Evolutionary conservation across 2,329 filamentous ascomycete genomes (phyloP).

Genomic region (Allantophomopsis cytisporea): DNA sequence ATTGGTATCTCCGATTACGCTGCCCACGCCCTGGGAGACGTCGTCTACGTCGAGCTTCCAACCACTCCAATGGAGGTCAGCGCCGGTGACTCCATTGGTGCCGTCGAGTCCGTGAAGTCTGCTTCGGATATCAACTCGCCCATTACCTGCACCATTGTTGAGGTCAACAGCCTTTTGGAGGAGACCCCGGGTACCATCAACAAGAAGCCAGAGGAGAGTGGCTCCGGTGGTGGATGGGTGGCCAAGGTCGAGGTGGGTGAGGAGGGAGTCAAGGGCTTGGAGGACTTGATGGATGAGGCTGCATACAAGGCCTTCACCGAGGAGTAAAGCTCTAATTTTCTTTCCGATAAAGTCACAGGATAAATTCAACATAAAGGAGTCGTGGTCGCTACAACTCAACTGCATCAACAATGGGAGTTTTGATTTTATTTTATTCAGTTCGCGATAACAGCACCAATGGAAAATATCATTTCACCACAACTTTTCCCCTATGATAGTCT

Average conservation of each 20-base stretch:
- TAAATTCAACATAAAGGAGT: not conserved
- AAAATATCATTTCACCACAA: no score
- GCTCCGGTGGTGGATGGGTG: conserved; percentile 75
- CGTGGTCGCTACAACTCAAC: no score
- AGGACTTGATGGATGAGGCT: conserved; percentile 62
- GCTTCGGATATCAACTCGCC: conserved; percentile 96
- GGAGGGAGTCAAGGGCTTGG: conserved; percentile 49
- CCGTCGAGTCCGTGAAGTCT: conserved; percentile 96
- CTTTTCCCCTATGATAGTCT: no score
- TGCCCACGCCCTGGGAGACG: conserved; percentile 82
- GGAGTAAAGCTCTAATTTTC: conserved; percentile 9
- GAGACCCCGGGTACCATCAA: conserved; percentile 84
- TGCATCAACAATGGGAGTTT: no score
- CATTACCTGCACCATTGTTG: conserved; percentile 61
- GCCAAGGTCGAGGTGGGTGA: conserved; percentile 72
- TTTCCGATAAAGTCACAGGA: not conserved
- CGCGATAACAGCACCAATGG: no score
- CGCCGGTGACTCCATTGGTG: conserved; percentile 76
- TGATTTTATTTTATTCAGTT: no score
- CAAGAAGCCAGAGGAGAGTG: conserved; percentile 68
- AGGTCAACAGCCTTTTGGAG: conserved; percentile 63
- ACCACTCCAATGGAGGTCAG: conserved; percentile 51
- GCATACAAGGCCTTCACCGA: conserved; percentile 65
- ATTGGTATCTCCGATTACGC: conserved; percentile 86
- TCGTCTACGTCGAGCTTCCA: conserved; percentile 94